Base-by-base conservation (phyloP, 805 yeast species). In the Metschnikowia kofuensis region DNA sequence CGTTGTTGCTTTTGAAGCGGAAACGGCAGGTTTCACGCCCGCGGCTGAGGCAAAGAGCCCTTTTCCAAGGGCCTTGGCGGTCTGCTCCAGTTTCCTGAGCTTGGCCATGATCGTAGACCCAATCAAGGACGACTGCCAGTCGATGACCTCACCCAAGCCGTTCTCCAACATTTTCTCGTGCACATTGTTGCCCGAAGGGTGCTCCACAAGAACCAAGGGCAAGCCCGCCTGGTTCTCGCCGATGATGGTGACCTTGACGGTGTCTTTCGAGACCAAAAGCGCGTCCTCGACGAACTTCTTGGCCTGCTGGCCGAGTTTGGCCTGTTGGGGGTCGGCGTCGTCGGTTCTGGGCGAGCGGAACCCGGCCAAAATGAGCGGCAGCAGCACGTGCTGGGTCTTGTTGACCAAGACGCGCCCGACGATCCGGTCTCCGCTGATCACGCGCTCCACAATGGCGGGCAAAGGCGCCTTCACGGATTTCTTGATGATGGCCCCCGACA, bases 371-470 rank as follows among this genome's bases (percentile, higher is more conserved):
- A 84, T 63, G 30, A 85, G 77, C 10, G 85, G 83, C 29, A 82
- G 70, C 29, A 79, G 75, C 38, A 76, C 78, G 51, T 87, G 94
- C 37, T 66, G 65, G n/a, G 67, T 66, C 42, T 72, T 67, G 49
- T 70, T 72, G 30, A 80, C 67, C 47, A 82, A 54, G 11, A 82
- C 63, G 37, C 95, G 78, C 11, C 80, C 78, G 35, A 84, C 69
- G n/a, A 88, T 65, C 42, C 96, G 72, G 67, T 89, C 96, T 42
- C 96, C 96, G 53, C 84, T 72, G 50, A 87, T 75, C 31, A 85
- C 94, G 58, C 78, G 82, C 66, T 89, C 96, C 27, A 89, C 84
- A 48, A 89, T 77, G 31, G 87, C 75, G 14, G 74, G 66, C 42
- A 79, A 65, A 27, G 83, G 80, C n/a, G 65, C 47, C 13, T 59